Evolutionary conservation across 2,329 filamentous ascomycete genomes (phyloP).

Genomic region (Fusarium algeriense): DNA sequence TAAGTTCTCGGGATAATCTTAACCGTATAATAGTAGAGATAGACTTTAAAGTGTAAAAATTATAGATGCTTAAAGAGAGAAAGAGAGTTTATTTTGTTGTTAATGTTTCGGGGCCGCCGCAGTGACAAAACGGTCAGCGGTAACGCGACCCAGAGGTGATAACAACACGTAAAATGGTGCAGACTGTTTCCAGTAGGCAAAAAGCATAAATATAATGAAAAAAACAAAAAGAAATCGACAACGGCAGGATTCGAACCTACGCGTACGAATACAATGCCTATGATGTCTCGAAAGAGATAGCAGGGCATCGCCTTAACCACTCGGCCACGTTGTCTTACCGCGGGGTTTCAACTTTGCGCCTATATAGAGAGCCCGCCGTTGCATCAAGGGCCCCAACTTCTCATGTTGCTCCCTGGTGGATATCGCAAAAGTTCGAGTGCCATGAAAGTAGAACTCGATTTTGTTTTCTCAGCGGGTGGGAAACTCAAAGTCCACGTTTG

Average conservation of each 20-base stretch:
- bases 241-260: slow-evolving; percentile 38
- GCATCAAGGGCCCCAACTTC: no score
- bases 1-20: neutral
- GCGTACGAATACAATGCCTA: slow-evolving; percentile 37
- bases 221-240: slow-evolving; percentile 14
- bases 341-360: fast-evolving
- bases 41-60: neutral
- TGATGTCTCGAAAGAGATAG: slow-evolving; percentile 29
- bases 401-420: neutral
- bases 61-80: fast-evolving
- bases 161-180: neutral
- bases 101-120: fast-evolving
- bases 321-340: slow-evolving; percentile 28
- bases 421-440: neutral
- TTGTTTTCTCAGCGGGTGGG: fast-evolving
- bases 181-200: fast-evolving
- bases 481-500: fast-evolving
- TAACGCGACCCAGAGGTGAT: neutral
- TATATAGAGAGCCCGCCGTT: neutral
- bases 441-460: no score
- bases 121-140: no score
- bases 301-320: slow-evolving; percentile 38
- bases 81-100: no score
- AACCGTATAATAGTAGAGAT: neutral
- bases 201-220: fast-evolving